Conservation (phyloP, 148 eudicot genomes). For the Fallopia convolvulus region DNA sequence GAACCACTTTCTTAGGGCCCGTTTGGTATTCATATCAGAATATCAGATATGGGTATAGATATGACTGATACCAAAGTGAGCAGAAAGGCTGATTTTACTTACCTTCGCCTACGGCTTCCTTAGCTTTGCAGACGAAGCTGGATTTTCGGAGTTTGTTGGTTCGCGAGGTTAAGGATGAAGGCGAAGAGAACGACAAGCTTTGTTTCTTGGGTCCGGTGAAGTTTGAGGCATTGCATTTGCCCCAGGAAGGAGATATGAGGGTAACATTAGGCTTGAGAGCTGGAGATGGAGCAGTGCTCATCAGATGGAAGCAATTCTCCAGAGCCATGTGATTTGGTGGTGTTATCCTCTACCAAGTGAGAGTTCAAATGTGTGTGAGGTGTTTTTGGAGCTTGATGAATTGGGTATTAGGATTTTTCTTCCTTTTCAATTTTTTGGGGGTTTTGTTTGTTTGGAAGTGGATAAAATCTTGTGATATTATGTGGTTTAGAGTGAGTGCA, state of each 20-base stretch:
- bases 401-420: not conserved
- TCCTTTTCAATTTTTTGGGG: not conserved
- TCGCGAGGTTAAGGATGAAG: not conserved
- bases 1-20: no score
- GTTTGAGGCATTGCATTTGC: slow-evolving; percentile 6
- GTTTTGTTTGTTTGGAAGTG: slow-evolving; percentile 7
- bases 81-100: not conserved
- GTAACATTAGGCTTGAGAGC: slow-evolving; percentile 6
- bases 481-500: slow-evolving; percentile 5
- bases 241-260: slow-evolving; percentile 3
- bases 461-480: slow-evolving; percentile 9
- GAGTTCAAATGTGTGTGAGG: not conserved
- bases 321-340: slow-evolving; percentile 9
- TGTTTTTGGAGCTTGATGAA: not conserved
- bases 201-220: not conserved
- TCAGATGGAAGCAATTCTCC: slow-evolving; percentile 11
- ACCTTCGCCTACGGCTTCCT: slow-evolving; percentile 51
- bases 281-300: slow-evolving; percentile 9
- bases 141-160: slow-evolving; percentile 7
- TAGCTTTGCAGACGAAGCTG: slow-evolving; percentile 41
- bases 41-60: no score
- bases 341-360: not conserved
- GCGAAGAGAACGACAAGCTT: not conserved
- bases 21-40: no score
- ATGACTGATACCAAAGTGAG: no score